Evolutionary conservation across 257 asterid genomes (phyloP).

Genomic region (Scutellaria barbata): DNA sequence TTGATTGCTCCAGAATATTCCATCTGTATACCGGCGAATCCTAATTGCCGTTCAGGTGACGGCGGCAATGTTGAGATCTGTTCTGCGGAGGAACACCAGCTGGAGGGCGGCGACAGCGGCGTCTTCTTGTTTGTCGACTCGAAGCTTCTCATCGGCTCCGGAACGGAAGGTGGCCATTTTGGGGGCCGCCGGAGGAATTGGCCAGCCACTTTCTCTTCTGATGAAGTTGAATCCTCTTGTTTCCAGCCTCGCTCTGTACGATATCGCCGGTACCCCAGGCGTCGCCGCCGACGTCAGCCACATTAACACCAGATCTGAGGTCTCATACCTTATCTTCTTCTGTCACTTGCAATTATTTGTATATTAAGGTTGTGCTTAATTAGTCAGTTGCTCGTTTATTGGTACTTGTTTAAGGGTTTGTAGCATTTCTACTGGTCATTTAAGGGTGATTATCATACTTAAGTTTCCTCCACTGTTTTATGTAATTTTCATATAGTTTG

Average conservation of each 20-base stretch:
- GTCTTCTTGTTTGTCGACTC: slow-evolving; percentile 45
- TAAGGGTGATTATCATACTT: too few relatives aligned
- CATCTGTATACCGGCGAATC: too few relatives aligned
- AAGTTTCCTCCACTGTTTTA: too few relatives aligned
- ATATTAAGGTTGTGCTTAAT: background rate
- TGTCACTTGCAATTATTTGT: background rate
- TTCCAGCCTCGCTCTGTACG: slow-evolving; percentile 76
- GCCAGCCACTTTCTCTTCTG: slow-evolving; percentile 82
- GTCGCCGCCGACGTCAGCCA: slow-evolving; percentile 96
- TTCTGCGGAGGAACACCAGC: slow-evolving; percentile 47
- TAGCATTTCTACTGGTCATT: too few relatives aligned
- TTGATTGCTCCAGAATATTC: too few relatives aligned
- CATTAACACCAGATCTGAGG: slow-evolving; percentile 90
- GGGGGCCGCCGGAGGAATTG: slow-evolving; percentile 97
- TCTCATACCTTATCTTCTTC: slow-evolving; percentile 8
- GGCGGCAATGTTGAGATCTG: slow-evolving; percentile 68
- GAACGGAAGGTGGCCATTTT: slow-evolving; percentile 77
- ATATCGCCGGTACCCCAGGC: slow-evolving; percentile 89
- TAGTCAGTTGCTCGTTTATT: background rate
- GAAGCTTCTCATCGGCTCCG: slow-evolving; percentile 68
- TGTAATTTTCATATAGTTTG: too few relatives aligned
- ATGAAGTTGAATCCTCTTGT: slow-evolving; percentile 93
- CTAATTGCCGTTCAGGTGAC: slow-evolving; percentile 38
- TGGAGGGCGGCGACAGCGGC: slow-evolving; percentile 36
- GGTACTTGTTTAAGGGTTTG: background rate